Evolutionary conservation across 2,329 filamentous ascomycete species (phyloP), one percentile per base, ranked within the genome.

Genomic region (Cordyceps pruinosa): DNA sequence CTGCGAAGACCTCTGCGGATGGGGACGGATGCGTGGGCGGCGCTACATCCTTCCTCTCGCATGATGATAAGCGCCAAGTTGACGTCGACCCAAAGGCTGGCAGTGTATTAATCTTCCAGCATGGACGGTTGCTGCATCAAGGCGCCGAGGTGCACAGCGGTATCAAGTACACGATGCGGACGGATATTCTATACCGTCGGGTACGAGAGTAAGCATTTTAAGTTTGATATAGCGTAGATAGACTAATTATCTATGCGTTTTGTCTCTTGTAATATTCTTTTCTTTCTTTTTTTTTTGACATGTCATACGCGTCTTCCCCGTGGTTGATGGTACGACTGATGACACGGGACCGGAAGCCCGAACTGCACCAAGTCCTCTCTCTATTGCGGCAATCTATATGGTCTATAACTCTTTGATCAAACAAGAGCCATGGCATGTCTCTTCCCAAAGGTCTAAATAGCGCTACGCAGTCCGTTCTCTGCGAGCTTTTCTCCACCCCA

Each of bases 71-170:
- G 59, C 69, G 73, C 10, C 73, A 70, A 53, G 41, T 82, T 0
- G 79, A 84, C 60, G 75, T 85, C 2, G 70, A 83, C 59, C 80
- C 81, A 15, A 81, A 78, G 61, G 73, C 75, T 1, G 82, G 82
- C 2, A 73, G 81, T n/a, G 78, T 84, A 2, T 68, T 85, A 35
- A 77, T 85, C 48, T 85, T 85, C 61, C 82, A 85, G 66, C 82
- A 85, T 61, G 62, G 64, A 2, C 62, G 71, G 2, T 66, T 85
- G 9, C 68, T 72, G 19, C 82, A 85, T 62, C 77, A 77, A 34
- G 82, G 82, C 0, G 79, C 80, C 56, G 70, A 74, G 23, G 82
- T 85, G 0, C 61, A 67, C 9, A 63, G 66, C 15, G 82, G 82
- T 0, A 69, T 69, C 4, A 85, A 85, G 71, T 83, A 80, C 62